Evolutionary conservation across 1,139 yeast species (phyloP).

Genomic region (Hansenula lynferdii): DNA sequence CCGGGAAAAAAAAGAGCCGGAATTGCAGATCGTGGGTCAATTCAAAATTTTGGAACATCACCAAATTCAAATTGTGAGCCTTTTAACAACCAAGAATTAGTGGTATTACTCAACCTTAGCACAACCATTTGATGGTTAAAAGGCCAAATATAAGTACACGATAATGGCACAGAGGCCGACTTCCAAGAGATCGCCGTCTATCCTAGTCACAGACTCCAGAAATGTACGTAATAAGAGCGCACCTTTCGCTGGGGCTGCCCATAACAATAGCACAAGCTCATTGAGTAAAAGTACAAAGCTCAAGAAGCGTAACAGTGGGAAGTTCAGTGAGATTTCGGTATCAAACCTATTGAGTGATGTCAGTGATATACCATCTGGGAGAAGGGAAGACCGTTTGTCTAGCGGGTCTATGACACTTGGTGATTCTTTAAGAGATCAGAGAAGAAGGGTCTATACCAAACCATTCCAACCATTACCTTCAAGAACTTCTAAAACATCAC

Average conservation of each 20-base stretch:
- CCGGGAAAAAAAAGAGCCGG: too few relatives aligned
- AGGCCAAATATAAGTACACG: background rate
- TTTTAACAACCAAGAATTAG: too few relatives aligned
- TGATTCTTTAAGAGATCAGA: constrained; percentile 3
- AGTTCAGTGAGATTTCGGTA: constrained; percentile 67
- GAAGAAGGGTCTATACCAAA: constrained; percentile 39
- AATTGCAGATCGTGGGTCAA: too few relatives aligned
- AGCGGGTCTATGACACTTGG: constrained; percentile 25
- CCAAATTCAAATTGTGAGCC: too few relatives aligned
- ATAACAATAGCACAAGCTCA: constrained; percentile 8
- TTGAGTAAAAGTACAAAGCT: constrained; percentile 16
- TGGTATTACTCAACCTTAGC: too few relatives aligned
- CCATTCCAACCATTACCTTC: constrained; percentile 68
- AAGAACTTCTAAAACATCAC: constrained; percentile 84
- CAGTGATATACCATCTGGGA: constrained; percentile 76
- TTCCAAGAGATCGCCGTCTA: constrained; percentile 90
- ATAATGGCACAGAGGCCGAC: constrained; percentile 43
- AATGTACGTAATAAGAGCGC: constrained; percentile 66
- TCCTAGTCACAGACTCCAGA: constrained; percentile 85
- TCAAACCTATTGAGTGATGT: constrained; percentile 67
- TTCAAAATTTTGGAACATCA: too few relatives aligned
- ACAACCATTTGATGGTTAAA: background rate
- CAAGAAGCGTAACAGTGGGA: constrained; percentile 22
- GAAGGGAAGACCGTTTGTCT: constrained; percentile 32
- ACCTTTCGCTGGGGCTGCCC: constrained; percentile 63